A percentile compares a stretch with the other conserved stretches of the same genome.
These are phyloP conservation scores for Nakazawaea holstii DNA, from an alignment of 805 yeast species.

Conservation along the genomic window DNA sequence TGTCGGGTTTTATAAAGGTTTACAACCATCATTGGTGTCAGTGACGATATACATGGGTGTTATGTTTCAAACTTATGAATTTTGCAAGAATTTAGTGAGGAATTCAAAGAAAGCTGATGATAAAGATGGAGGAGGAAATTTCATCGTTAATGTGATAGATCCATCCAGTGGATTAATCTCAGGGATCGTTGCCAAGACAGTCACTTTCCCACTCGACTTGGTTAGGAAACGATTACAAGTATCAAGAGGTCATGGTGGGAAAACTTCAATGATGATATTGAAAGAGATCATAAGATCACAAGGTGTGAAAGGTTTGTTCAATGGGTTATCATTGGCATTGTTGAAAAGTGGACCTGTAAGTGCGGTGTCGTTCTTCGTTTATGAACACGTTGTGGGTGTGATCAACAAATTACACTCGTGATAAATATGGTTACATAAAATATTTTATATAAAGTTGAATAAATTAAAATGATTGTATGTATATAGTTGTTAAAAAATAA, in stretches of 20 bases:
- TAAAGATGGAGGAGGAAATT: too few relatives aligned
- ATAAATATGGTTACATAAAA: too few relatives aligned
- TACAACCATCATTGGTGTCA: slow-evolving; percentile 48
- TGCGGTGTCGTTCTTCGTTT: slow-evolving; percentile 30
- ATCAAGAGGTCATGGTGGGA: slow-evolving; percentile 15
- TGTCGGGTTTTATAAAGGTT: slow-evolving; percentile 45
- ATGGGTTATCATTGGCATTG: slow-evolving; percentile 72
- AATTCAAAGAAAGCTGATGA: slow-evolving; percentile 12
- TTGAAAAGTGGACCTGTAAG: slow-evolving; percentile 76
- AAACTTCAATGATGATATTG: slow-evolving; percentile 15
- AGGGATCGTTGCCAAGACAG: slow-evolving; percentile 66
- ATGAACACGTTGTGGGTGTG: slow-evolving; percentile 22
- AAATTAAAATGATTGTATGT: too few relatives aligned
- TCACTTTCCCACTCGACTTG: slow-evolving; percentile 84
- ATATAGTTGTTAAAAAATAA: too few relatives aligned
- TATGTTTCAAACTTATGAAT: slow-evolving; percentile 66
- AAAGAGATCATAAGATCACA: slow-evolving; percentile 39
- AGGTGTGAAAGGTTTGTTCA: slow-evolving; percentile 72
- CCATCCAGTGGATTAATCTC: slow-evolving; percentile 69
- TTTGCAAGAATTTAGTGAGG: slow-evolving; percentile 32
- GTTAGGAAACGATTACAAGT: slow-evolving; percentile 76
- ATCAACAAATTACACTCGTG: neutral
- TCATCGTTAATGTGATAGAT: slow-evolving; percentile 34
- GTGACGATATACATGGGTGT: slow-evolving; percentile 69
- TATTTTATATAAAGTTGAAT: neutral